Conservation (phyloP, 768 basidiomycete species). For the Russula sp. region DNA sequence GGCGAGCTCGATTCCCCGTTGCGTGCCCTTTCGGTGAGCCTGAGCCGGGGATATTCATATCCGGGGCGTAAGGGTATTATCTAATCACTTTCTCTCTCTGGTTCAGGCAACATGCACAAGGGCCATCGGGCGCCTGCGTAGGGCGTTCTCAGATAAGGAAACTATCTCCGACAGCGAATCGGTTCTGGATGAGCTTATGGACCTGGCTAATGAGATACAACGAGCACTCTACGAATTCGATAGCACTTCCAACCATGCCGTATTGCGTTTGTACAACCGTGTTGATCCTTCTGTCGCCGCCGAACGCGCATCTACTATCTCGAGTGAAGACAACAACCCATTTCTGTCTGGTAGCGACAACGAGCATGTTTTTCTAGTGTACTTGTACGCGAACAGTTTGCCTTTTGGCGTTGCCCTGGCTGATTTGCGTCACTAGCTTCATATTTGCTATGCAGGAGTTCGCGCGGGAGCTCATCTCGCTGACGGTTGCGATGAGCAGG, state of each 20-base stretch:
- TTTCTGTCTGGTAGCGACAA: constrained; percentile 47
- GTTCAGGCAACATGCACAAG: constrained; percentile 52
- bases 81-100: not conserved
- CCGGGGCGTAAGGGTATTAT: not conserved
- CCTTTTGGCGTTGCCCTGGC: not conserved
- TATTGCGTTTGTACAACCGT: constrained; percentile 65
- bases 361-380: constrained; percentile 83
- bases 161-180: constrained; percentile 32
- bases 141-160: constrained; percentile 52
- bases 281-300: constrained; percentile 31
- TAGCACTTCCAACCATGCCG: constrained; percentile 77
- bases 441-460: constrained; percentile 97
- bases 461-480: constrained; percentile 69
- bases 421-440: constrained; percentile 49
- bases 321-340: constrained; percentile 26
- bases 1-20: constrained; percentile 77
- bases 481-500: constrained; percentile 78
- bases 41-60: not conserved
- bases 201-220: constrained; percentile 61
- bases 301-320: constrained; percentile 24
- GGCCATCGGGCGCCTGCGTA: constrained; percentile 57
- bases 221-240: constrained; percentile 69
- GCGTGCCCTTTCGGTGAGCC: constrained; percentile 61
- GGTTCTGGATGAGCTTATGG: constrained; percentile 54
- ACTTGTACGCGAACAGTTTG: constrained; percentile 63